These are phyloP conservation scores for Boletus semigastroideus DNA, from an alignment of 1,284 basidiomycete species.

Conservation along the genomic window DNA sequence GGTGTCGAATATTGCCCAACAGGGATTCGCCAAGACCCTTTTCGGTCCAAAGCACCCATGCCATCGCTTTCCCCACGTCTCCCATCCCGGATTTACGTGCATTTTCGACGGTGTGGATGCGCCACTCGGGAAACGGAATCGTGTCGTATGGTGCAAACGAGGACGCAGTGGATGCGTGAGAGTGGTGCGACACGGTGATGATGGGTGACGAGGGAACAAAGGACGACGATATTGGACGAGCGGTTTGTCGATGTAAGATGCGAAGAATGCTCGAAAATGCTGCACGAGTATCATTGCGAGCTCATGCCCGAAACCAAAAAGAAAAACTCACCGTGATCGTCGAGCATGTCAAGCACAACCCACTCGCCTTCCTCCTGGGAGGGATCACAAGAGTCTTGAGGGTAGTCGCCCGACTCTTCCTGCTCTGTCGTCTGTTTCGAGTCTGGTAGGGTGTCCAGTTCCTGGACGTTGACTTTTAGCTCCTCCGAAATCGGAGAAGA, in stretches of 20 bases:
- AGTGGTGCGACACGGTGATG: constrained; percentile 20
- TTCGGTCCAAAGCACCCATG: constrained; percentile 43
- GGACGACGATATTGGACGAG: constrained; percentile 42
- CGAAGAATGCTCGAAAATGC: constrained; percentile 58
- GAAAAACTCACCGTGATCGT: constrained; percentile 44
- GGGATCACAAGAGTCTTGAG: not conserved
- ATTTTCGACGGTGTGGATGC: constrained; percentile 44
- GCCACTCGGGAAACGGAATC: constrained; percentile 65
- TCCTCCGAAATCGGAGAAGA: constrained; percentile 29
- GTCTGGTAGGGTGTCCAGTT: not conserved
- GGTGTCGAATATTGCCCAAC: constrained; percentile 23
- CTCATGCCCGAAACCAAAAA: not conserved
- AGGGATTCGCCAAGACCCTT: constrained; percentile 21
- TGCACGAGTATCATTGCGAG: constrained; percentile 21
- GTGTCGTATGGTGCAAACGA: constrained; percentile 32
- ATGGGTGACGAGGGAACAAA: constrained; percentile 42
- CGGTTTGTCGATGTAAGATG: constrained; percentile 55
- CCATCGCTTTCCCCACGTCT: constrained; percentile 50
- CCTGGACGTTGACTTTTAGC: constrained; percentile 18
- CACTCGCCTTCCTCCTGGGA: constrained; percentile 40
- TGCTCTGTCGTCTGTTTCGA: constrained; percentile 4
- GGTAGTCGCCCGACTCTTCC: not conserved
- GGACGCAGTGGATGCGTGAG: constrained; percentile 1
- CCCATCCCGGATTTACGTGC: constrained; percentile 58
- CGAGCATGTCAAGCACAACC: constrained; percentile 59